These are phyloP conservation scores for Monilinia aucupariae DNA, from an alignment of 2,329 filamentous ascomycete genomes.

Conservation along the genomic window DNA sequence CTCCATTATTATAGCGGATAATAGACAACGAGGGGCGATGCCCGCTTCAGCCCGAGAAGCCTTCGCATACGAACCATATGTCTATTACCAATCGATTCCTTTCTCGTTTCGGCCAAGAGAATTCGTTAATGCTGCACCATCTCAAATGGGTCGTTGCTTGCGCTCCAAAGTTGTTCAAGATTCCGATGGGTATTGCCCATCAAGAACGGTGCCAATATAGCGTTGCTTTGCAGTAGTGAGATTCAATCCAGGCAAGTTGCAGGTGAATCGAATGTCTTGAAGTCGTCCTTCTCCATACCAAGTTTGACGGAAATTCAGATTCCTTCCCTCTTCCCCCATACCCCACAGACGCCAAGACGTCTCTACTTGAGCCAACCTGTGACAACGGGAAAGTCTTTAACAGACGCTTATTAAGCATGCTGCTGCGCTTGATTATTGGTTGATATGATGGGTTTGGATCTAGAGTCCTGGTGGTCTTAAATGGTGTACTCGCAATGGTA, in stretches of 20 bases:
- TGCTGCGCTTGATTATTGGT: background rate
- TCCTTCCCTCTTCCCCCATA: conserved; percentile 7
- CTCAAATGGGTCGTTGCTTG: background rate
- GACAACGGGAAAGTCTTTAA: background rate
- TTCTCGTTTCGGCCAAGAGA: background rate
- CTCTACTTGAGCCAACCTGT: background rate
- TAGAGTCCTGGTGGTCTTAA: no score
- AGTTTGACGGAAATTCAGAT: background rate
- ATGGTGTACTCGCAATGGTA: no score
- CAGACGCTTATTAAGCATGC: background rate
- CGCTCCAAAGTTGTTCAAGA: background rate
- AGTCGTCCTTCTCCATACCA: conserved; percentile 6
- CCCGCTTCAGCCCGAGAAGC: conserved; percentile 8
- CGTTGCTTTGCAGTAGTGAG: background rate
- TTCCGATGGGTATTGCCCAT: background rate
- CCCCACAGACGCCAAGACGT: conserved; percentile 10
- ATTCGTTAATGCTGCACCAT: background rate
- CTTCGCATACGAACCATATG: conserved; percentile 8
- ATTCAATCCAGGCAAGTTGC: background rate
- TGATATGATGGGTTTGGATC: background rate
- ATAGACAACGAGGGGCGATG: conserved; percentile 6
- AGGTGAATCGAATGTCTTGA: background rate
- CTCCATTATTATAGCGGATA: conserved; percentile 17
- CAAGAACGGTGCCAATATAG: background rate
- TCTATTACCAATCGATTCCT: background rate